Conservation (phyloP, 2,329 filamentous ascomycete genomes). For the Pseudogymnoascus sp. region DNA sequence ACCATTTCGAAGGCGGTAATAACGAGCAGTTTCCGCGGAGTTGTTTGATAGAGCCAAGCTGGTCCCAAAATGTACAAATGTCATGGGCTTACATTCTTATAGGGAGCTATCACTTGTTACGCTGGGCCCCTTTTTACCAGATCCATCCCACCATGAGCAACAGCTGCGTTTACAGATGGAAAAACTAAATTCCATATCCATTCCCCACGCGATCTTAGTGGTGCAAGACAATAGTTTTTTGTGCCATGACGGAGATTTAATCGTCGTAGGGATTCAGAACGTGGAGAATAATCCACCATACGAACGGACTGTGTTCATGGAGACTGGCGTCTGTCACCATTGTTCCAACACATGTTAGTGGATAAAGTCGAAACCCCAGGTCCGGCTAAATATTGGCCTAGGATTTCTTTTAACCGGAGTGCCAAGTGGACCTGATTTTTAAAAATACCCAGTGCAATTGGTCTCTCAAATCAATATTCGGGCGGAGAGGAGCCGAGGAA, state of each 20-base stretch:
- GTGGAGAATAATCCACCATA: conserved; percentile 3
- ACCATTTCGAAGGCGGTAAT: not conserved
- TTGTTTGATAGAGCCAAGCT: not conserved
- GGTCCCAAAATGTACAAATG: not conserved
- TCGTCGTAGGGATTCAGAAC: not conserved
- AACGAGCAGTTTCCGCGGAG: conserved; percentile 1
- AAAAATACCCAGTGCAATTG: not conserved
- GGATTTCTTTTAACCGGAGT: not conserved
- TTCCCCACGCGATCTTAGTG: not conserved
- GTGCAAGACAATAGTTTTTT: not conserved
- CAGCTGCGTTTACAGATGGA: not conserved
- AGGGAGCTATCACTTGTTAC: not conserved
- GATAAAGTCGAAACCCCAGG: not conserved
- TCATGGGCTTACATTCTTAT: conserved; percentile 2
- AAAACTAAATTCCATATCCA: not conserved
- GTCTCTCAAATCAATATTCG: not conserved
- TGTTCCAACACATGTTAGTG: not conserved
- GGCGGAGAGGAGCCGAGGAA: not conserved
- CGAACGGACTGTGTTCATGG: not conserved
- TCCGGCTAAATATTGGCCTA: not conserved
- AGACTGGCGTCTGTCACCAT: not conserved
- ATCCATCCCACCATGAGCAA: not conserved
- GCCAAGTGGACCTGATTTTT: conserved; percentile 5
- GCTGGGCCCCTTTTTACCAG: not conserved
- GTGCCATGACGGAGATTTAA: not conserved